phyloP scores from a whole-genome alignment of 2,329 filamentous ascomycete species.

The Colletotrichum neosansevieriae region DNA sequence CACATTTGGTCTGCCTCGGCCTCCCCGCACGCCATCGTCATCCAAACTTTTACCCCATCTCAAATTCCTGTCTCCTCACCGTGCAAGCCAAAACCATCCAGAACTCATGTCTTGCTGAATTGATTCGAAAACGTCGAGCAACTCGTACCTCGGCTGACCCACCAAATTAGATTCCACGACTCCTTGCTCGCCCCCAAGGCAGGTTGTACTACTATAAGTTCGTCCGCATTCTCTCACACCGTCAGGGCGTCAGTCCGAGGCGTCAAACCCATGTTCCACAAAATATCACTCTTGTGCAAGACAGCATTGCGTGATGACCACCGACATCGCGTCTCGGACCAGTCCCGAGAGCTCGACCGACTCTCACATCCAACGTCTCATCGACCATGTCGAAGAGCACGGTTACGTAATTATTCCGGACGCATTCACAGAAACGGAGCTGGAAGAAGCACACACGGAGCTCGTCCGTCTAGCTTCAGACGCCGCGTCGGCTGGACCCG shows the following conservation, averaged over 20 bases:
- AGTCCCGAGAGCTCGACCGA: neutral
- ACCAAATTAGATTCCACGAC: neutral
- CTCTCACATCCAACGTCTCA: slow-evolving; percentile 18
- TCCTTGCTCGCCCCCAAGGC: neutral
- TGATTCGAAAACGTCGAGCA: neutral
- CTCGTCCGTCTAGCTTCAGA: slow-evolving; percentile 43
- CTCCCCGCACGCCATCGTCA: slow-evolving; percentile 2
- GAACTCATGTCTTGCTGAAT: neutral
- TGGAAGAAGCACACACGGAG: slow-evolving; percentile 44
- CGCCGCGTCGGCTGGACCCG: slow-evolving; percentile 43
- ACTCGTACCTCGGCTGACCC: slow-evolving; percentile 11
- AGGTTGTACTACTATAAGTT: neutral
- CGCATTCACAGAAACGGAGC: slow-evolving; percentile 48
- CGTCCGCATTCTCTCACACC: no score
- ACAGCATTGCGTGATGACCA: neutral
- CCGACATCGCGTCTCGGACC: neutral
- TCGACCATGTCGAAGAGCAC: slow-evolving; percentile 43
- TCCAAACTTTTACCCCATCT: neutral
- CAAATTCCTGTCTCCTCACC: neutral
- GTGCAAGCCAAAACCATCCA: neutral
- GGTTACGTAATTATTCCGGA: slow-evolving; percentile 52
- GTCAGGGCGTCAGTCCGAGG: no score
- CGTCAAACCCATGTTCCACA: neutral
- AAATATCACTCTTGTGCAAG: slow-evolving; percentile 25
- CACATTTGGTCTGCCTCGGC: neutral